Conservation (phyloP, 2,329 filamentous ascomycete genomes). For the Colletotrichum sp. region DNA sequence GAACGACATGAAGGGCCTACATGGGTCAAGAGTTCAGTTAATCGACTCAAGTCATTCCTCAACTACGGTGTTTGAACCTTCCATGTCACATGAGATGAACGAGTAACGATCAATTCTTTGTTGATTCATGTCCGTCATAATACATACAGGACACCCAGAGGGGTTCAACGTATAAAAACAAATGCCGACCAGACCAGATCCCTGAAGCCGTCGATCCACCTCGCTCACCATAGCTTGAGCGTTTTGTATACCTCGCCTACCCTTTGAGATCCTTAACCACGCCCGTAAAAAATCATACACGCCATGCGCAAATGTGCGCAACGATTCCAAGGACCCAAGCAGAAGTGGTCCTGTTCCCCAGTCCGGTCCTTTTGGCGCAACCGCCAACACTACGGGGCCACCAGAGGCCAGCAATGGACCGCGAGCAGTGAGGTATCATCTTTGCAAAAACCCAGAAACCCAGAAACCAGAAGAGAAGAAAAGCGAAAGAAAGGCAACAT, state of each 20-base stretch:
- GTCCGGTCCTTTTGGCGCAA: background rate
- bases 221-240: background rate
- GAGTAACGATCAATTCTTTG: background rate
- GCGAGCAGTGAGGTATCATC: conserved; percentile 23
- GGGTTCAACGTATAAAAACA: background rate
- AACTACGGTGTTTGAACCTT: background rate
- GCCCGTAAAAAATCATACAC: conserved; percentile 19
- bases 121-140: conserved; percentile 25
- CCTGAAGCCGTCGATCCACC: conserved; percentile 13
- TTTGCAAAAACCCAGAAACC: conserved; percentile 22
- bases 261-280: conserved; percentile 8
- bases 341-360: background rate
- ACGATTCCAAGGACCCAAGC: background rate
- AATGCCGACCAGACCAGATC: background rate
- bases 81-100: background rate
- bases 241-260: conserved; percentile 13
- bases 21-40: background rate
- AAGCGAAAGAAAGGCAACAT: conserved; percentile 1
- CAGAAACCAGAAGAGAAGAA: conserved; percentile 7
- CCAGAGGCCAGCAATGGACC: background rate
- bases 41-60: background rate
- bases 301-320: background rate
- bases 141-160: conserved; percentile 10
- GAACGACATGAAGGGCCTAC: background rate
- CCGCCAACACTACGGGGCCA: background rate